Base-by-base conservation (phyloP, 768 basidiomycete genomes). In the Amanita subjunquillea region DNA sequence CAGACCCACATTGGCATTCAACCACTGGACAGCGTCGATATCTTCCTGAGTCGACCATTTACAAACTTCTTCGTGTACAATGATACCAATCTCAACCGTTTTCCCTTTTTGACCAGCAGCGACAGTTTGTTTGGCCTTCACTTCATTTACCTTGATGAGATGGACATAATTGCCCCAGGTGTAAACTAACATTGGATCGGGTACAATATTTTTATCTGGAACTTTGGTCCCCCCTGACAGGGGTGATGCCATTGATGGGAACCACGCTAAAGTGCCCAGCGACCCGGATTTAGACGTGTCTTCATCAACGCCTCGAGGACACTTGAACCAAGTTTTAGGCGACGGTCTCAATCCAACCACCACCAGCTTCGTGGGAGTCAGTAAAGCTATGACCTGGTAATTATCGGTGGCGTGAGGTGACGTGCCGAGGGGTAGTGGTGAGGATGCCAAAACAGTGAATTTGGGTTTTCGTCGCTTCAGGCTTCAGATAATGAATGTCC, bases 331-430 rank as follows among this genome's bases (percentile, higher is more conserved):
- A 0, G 94, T 99, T 62, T 87, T 83, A 6, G 96, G 90, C 0
- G 81, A 77, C 2, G 96, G 96, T 59, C 91, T 93, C 55, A 99
- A 65, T 4, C 93, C 93, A 8, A 98, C 92, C 34, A 98, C 78
- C 10, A 99, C 88, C 3, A 98, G 72, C 63, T 99, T 99, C 22
- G 83, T 77, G 0, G 91, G 82, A 0, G 96, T 99, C 29, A 98
- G 74, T 43, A 99, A 67, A 0, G 94, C 92, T 30, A 90, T 78
- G 27, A 96, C 69, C 50, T 87, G 77, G 62, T 91, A 90, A 7
- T 69, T 59, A 63, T 97, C 96, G 0, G 87, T 88, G 0, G 83
- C 65, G 68, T 95, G 87, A 1, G 80, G 70, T 0, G 73, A 65
- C 0, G 85, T 78, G 8, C 91, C 91, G 1, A 93, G 70, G 1